Percentiles rank a stretch among this genome's conserved stretches.
Evolutionary conservation across 805 yeast genomes (phyloP).

Genomic region (Komagataella mondaviorum): DNA sequence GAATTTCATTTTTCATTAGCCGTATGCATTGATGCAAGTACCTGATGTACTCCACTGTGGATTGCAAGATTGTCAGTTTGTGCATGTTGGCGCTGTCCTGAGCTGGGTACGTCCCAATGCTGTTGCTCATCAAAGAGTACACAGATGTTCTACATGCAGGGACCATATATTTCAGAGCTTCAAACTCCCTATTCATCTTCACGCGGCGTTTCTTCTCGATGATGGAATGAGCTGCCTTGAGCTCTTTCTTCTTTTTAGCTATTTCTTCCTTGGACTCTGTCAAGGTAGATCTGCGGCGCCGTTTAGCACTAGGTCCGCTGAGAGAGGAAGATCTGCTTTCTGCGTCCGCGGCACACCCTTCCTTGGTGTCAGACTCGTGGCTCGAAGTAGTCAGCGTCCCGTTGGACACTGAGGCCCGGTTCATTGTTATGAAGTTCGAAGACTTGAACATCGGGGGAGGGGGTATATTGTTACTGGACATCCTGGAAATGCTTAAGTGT

Average conservation of each 20-base stretch:
- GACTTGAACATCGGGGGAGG: neutral
- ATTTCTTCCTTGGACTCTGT: slow-evolving; percentile 14
- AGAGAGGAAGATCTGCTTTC: neutral
- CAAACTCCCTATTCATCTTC: slow-evolving; percentile 74
- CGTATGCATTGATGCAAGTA: slow-evolving; percentile 50
- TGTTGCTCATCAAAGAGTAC: neutral
- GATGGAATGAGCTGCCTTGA: slow-evolving; percentile 54
- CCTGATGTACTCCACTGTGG: slow-evolving; percentile 70
- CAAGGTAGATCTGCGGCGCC: slow-evolving; percentile 12
- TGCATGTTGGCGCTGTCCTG: slow-evolving; percentile 30
- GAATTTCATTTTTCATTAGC: slow-evolving; percentile 24
- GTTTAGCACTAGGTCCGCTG: neutral
- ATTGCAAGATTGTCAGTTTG: slow-evolving; percentile 66
- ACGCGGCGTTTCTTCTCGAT: slow-evolving; percentile 71
- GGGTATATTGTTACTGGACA: neutral
- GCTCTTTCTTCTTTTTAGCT: slow-evolving; percentile 30
- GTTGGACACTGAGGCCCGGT: neutral
- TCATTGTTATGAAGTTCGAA: neutral
- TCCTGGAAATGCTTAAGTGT: neutral
- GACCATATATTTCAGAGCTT: slow-evolving; percentile 60
- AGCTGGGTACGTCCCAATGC: neutral
- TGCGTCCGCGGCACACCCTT: neutral
- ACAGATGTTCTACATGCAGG: slow-evolving; percentile 61
- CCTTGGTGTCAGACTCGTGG: neutral
- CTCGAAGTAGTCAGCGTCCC: neutral